phyloP scores from a whole-genome alignment of 352 stramenopile genomes.

The Globisporangium heterothallicum region DNA sequence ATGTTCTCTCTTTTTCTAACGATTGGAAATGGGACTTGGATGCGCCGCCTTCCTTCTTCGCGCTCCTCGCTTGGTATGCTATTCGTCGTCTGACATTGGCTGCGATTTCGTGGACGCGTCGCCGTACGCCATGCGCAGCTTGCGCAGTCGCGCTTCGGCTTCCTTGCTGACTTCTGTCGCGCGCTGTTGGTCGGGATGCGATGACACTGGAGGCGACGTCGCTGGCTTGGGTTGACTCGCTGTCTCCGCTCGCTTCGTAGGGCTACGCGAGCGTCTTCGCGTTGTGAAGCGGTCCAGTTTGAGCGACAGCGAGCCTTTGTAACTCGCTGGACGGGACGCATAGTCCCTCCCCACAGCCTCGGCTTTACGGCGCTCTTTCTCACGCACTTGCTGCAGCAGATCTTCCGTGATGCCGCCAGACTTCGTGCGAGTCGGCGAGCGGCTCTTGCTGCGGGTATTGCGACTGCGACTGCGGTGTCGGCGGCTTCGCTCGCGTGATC shows the following conservation, averaged over 20 bases:
- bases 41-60: background rate
- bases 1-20: background rate
- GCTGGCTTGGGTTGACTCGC: constrained; percentile 28
- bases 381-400: constrained; percentile 89
- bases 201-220: background rate
- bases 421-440: constrained; percentile 9
- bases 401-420: constrained; percentile 48
- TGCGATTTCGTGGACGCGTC: constrained; percentile 65
- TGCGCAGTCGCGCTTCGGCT: constrained; percentile 59
- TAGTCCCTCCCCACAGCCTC: constrained; percentile 89
- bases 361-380: constrained; percentile 88
- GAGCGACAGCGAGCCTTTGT: constrained; percentile 90
- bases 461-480: constrained; percentile 8
- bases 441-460: constrained; percentile 12
- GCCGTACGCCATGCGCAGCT: constrained; percentile 75
- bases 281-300: constrained; percentile 88
- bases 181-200: background rate
- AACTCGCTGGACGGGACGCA: constrained; percentile 83
- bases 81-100: constrained; percentile 14
- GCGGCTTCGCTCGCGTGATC: constrained; percentile 20
- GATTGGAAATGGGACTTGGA: too few relatives aligned
- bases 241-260: constrained; percentile 49
- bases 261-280: constrained; percentile 60
- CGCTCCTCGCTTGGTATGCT: background rate
- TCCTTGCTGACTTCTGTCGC: constrained; percentile 23